Percentiles rank a stretch among this genome's conserved stretches.
These are phyloP conservation scores for Alternaria metachromatica DNA, from an alignment of 2,329 filamentous ascomycete genomes.

Conservation along the genomic window DNA sequence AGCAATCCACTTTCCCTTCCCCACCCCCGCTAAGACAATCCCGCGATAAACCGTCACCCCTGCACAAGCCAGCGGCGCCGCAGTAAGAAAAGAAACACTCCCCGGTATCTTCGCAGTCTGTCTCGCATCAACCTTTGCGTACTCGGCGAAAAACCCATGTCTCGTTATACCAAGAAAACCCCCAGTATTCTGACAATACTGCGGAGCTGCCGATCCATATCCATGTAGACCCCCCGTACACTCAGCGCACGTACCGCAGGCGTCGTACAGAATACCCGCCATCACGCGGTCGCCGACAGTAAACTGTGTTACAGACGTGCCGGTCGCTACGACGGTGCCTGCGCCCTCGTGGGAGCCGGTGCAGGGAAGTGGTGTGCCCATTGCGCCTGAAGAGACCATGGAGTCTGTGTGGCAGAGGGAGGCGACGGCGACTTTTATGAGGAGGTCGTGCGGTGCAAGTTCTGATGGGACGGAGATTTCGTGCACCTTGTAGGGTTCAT, in stretches of 20 bases:
- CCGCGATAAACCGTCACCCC: constrained; percentile 70
- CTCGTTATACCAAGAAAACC: neutral
- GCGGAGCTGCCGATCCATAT: neutral
- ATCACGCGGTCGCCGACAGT: neutral
- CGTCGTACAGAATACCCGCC: neutral
- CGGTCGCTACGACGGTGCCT: constrained; percentile 61
- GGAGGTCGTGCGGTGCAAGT: constrained; percentile 61
- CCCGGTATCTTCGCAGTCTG: constrained; percentile 27
- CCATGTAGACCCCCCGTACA: neutral
- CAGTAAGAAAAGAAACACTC: constrained; percentile 25
- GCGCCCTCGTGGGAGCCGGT: constrained; percentile 58
- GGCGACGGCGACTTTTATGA: constrained; percentile 66
- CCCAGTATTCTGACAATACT: neutral
- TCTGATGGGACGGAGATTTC: constrained; percentile 56
- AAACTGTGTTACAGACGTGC: constrained; percentile 43
- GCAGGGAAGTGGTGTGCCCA: constrained; percentile 58
- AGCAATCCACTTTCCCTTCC: neutral
- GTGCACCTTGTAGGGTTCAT: constrained; percentile 63
- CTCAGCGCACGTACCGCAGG: neutral
- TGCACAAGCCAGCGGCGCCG: constrained; percentile 38
- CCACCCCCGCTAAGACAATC: constrained; percentile 57
- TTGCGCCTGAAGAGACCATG: constrained; percentile 61
- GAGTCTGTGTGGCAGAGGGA: constrained; percentile 69
- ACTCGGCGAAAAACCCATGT: neutral
- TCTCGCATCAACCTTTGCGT: neutral